phyloP scores from a whole-genome alignment of 1,284 basidiomycete species.

The Waitea zeae region DNA sequence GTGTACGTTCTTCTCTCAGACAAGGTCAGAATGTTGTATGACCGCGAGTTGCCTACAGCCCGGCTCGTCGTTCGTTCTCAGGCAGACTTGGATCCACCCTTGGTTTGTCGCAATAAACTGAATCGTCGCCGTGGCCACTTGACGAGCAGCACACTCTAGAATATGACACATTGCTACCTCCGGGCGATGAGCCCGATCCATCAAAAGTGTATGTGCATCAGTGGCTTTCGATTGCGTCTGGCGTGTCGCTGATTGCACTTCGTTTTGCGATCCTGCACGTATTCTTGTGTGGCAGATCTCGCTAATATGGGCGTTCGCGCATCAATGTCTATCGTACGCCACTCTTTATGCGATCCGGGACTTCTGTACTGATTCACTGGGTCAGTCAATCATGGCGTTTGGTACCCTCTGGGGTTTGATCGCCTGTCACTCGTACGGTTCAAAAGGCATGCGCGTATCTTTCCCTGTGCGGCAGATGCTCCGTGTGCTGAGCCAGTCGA shows the following conservation, averaged over 20 bases:
- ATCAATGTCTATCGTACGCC: slow-evolving; percentile 62
- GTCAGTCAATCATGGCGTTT: slow-evolving; percentile 69
- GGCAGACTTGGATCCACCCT: slow-evolving; percentile 53
- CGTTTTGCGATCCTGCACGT: no score
- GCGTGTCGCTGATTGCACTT: no score
- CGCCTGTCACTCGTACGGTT: slow-evolving; percentile 71
- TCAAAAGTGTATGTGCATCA: slow-evolving; percentile 44
- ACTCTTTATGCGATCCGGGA: not conserved
- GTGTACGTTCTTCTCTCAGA: no score
- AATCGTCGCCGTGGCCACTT: slow-evolving; percentile 4
- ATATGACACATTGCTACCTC: slow-evolving; percentile 81
- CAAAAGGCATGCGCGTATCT: slow-evolving; percentile 66
- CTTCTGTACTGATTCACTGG: not conserved
- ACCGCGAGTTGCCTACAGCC: slow-evolving; percentile 63
- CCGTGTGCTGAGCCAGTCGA: slow-evolving; percentile 65
- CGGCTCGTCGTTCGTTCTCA: slow-evolving; percentile 53
- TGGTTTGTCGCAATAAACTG: slow-evolving; percentile 22
- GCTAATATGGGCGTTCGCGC: slow-evolving; percentile 71
- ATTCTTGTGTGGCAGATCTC: slow-evolving; percentile 27
- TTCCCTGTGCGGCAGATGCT: slow-evolving; percentile 77
- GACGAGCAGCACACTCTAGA: slow-evolving; percentile 14
- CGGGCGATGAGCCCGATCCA: slow-evolving; percentile 88
- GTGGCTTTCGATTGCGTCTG: slow-evolving; percentile 1
- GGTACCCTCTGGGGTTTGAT: slow-evolving; percentile 77
- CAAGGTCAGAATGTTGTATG: slow-evolving; percentile 73